Evolutionary conservation across 1,284 basidiomycete genomes (phyloP), one percentile per base, ranked within the genome.

Genomic region (Sanghuangporus weigelae): DNA sequence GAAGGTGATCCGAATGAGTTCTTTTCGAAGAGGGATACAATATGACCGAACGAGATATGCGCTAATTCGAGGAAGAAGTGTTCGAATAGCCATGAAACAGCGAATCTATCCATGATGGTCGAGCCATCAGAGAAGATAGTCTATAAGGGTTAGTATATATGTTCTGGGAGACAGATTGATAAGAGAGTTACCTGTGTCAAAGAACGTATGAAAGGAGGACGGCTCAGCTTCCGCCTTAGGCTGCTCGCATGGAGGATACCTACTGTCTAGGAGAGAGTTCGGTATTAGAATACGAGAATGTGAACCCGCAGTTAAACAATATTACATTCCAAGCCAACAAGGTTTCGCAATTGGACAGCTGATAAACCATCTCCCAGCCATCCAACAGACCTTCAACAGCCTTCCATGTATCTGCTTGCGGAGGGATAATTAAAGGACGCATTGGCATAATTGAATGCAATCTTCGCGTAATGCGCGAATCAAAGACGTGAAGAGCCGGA

Each of bases 391-490:
- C 73, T 5, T 76, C 72, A 1, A 92, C 67, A 0, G 77, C 73
- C 16, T 77, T 69, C 84, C 87, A 92, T 0, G 81, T 83, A 3
- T 80, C 72, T 12, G 77, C 73, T 51, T 81, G 76, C 1, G 78
- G 68, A 0, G 85, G 85, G 0, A 89, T 70, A 3, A 79, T 73
- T 16, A 91, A 76, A 2, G 85, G 75, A 14, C 87, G 83, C 7
- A 92, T 82, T 0, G 93, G 93, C 71, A 92, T 86, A 65, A 83
- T 85, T 44, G 87, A 88, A 31, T 87, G 86, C 0, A 95, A 78
- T 55, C 82, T 80, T 6, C 91, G 84, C 2, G 84, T 82, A 56
- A 93, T 84, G 48, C 83, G 78, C 3, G 89, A 84, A 71, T 91
- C 91, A 63, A 95, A 90, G 0, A 84, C 83, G 0, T 79, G 74